Evolutionary conservation across 192 early-diverging fungal genomes (phyloP).

Genomic region (Lunasporangiospora selenospora): DNA sequence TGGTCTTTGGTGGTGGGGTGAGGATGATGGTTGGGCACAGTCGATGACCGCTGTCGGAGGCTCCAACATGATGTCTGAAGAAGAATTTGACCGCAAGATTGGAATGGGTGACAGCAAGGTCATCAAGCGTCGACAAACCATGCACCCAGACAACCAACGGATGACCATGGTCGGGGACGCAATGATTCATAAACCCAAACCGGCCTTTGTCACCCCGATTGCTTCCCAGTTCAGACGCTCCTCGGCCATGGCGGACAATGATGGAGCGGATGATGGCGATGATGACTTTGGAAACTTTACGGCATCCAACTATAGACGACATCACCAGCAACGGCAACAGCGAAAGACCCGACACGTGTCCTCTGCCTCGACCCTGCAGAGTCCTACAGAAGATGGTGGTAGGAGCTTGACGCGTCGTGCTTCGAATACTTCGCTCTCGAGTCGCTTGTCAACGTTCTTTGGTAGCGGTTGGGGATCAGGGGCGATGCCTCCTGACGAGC

Average conservation of each 20-base stretch:
- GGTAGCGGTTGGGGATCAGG: constrained; percentile 30
- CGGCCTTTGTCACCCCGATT: constrained; percentile 39
- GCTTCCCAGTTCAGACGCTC: constrained; percentile 39
- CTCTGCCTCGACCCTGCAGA: too few species aligned
- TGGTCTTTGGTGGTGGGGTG: constrained; percentile 48
- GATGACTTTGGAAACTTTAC: constrained; percentile 24
- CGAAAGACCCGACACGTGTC: constrained; percentile 11
- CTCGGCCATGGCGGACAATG: not conserved
- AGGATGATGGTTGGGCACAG: constrained; percentile 44
- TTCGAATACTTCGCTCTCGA: constrained; percentile 32
- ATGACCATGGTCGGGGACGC: not conserved
- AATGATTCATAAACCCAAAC: constrained; percentile 45
- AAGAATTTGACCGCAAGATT: constrained; percentile 48
- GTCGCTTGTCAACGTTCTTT: constrained; percentile 42
- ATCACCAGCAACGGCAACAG: constrained; percentile 40
- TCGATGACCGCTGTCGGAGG: constrained; percentile 16
- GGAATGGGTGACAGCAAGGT: constrained; percentile 25
- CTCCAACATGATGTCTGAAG: constrained; percentile 47
- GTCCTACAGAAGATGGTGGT: not conserved
- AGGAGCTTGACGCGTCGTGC: constrained; percentile 10
- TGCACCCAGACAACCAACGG: constrained; percentile 23
- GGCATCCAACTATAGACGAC: constrained; percentile 36
- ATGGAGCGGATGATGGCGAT: constrained; percentile 5
- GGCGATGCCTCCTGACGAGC: not conserved
- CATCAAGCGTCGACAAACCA: constrained; percentile 33